Evolutionary conservation across 495 filamentous ascomycete genomes (phyloP), one percentile per base, ranked within the genome.

Genomic region (Penicillium lividum): DNA sequence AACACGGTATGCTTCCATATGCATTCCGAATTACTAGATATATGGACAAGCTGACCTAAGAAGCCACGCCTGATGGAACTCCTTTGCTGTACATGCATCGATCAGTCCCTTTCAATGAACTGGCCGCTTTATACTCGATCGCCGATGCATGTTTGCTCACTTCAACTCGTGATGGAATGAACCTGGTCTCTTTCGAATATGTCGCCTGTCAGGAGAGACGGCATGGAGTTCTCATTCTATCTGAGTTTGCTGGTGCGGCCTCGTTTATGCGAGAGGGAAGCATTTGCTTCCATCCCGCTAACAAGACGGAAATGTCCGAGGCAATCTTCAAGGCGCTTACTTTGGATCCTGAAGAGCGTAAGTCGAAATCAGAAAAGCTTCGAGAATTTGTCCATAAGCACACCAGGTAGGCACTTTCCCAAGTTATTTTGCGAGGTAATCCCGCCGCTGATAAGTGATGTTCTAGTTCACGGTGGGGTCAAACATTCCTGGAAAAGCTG

Each of bases 151-250:
- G 93, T 67, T 80, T 98, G 6, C 88, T 97, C 49, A 89, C 89
- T 13, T 96, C 92, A 0, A 95, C 89, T 1, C 82, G 93, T n/a
- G 93, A 97, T 66, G 93, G 93, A 57, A 97, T 98, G 93, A 98
- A 98, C 68, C 83, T 97, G 9, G 93, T 98, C 27, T 92, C 90
- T 25, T 97, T 92, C 74, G 93, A 98, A 72, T 98, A 97, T 73
- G 92, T 97, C 49, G 93, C 93, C 3, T 91, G 88, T 33, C 93
- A 97, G 66, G 77, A 88, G 58, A 81, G 92, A 60, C 82, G 87
- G 9, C 88, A 95, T 65, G 93, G 93, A 7, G 88, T 91, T 5
- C 88, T 98, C 80, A 89, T 96, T 25, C 82, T 98, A 9, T 96
- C 92, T 48, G 93, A 97, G 67, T 96, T 97, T 66, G 89, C 92